Base-by-base conservation (phyloP, 2,329 filamentous ascomycete genomes). In the Aspergillus brunneoviolaceus region DNA sequence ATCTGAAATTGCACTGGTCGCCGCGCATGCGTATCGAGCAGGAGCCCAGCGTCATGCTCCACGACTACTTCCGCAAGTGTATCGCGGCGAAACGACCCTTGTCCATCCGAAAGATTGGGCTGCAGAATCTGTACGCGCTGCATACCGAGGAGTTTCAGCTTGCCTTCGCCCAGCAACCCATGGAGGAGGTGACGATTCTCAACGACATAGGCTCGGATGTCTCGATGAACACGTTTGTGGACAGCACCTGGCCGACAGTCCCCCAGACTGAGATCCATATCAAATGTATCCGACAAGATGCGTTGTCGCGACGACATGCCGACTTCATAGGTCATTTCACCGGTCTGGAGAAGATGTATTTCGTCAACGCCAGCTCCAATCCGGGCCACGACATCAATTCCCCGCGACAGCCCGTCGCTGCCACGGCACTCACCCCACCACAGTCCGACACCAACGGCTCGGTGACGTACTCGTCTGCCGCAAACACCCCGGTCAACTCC, bases 1-100 rank as follows among this genome's bases (percentile, higher is more conserved):
- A 84, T 33, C 71, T 88, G 7, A 82, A 77, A 57, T 62, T 88
- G 60, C 85, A 88, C 66, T 88, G 84, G 80, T 85, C 80, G 29
- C 84, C 85, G 4, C 82, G 86, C 1, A 88, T 88, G 84, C 79
- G 85, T 25, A 79, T 82, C 39, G 78, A 75, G 35, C 83, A 84
- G 48, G 86, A 88, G 67, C 81, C 84, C 5, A 85, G 82, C 51
- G 78, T 86, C 25, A 80, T 77, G 50, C 69, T 87, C 5, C 75
- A 80, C 57, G 76, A 80, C 19, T 83, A 85, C 62, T 87, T 88
- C 64, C 82, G 84, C 21, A 83, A 82, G 55, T 82, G 80, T 61
- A 71, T 82, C 23, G 73, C 80, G 3, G 76, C 79, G 1, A 79
- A 79, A 51, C 76, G 81, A 55, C 73, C 72, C 1, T 65, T 87